Percentiles rank a stretch among this genome's conserved stretches.
Conservation (phyloP, 1,284 basidiomycete species). For the Fomes fomentarius region DNA sequence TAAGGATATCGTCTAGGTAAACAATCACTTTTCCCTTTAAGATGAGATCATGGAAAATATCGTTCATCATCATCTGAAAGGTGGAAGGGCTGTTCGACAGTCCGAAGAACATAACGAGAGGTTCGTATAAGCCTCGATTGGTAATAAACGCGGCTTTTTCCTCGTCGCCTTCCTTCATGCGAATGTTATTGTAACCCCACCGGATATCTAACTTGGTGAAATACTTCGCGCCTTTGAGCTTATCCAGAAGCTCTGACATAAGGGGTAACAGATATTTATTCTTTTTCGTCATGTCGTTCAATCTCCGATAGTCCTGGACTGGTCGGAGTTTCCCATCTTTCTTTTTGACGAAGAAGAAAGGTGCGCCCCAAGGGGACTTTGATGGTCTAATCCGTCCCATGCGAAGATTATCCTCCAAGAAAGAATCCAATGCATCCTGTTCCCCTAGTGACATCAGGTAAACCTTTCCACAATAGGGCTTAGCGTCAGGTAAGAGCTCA, state of each 20-base stretch:
- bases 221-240: not conserved
- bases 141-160: constrained; percentile 22
- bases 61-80: constrained; percentile 25
- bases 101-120: constrained; percentile 36
- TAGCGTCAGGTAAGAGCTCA: constrained; percentile 15
- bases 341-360: constrained; percentile 44
- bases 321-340: constrained; percentile 37
- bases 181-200: constrained; percentile 12
- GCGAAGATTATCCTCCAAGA: too few relatives aligned
- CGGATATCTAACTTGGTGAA: constrained; percentile 10
- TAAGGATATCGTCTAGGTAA: constrained; percentile 11
- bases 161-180: constrained; percentile 15
- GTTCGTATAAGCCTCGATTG: constrained; percentile 29
- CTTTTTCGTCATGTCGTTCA: constrained; percentile 33
- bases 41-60: constrained; percentile 5
- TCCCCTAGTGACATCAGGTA: constrained; percentile 31
- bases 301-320: too few relatives aligned
- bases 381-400: too few relatives aligned
- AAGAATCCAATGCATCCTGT: constrained; percentile 22
- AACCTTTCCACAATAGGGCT: constrained; percentile 19
- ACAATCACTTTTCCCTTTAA: constrained; percentile 1
- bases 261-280: constrained; percentile 10
- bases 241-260: not conserved
- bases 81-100: constrained; percentile 35
- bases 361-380: constrained; percentile 27